Conservation (phyloP, 441 rosid genomes). For the Adansonia gregorii region DNA sequence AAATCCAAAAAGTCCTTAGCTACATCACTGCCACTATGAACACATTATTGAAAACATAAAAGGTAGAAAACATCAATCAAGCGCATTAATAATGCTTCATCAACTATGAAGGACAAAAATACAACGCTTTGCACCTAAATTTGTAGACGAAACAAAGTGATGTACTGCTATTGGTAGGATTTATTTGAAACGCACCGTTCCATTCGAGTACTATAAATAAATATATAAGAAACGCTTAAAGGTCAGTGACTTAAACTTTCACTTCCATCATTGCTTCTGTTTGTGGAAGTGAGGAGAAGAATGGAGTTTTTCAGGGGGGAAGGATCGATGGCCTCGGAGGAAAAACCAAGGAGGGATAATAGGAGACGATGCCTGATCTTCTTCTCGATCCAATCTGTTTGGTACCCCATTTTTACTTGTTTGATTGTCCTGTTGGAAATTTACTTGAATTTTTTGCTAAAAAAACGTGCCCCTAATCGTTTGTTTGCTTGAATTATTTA, state of each 20-base stretch:
- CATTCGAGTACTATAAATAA: not conserved
- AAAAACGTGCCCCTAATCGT: not conserved
- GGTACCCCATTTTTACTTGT: not conserved
- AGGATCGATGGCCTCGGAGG: not conserved
- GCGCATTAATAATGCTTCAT: not conserved
- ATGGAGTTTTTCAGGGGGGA: not conserved
- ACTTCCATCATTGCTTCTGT: not conserved
- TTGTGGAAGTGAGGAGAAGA: not conserved
- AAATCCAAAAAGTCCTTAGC: slow-evolving; percentile 22
- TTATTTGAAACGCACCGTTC: not conserved
- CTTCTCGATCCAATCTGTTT: not conserved
- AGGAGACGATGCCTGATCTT: not conserved
- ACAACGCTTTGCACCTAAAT: slow-evolving; percentile 8
- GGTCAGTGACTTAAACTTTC: too few species aligned
- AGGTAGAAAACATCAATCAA: not conserved
- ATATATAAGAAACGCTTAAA: not conserved
- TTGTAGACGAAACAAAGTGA: not conserved
- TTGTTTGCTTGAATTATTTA: not conserved
- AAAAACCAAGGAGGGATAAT: not conserved
- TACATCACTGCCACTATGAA: slow-evolving; percentile 5
- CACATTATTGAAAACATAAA: not conserved
- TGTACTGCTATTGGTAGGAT: not conserved
- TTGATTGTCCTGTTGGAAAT: not conserved
- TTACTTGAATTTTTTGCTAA: not conserved
- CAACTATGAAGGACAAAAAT: not conserved